Percentiles rank a stretch among this genome's conserved stretches.
These are phyloP conservation scores for Exidia glandulosa DNA, from an alignment of 768 basidiomycete species.

Conservation along the genomic window DNA sequence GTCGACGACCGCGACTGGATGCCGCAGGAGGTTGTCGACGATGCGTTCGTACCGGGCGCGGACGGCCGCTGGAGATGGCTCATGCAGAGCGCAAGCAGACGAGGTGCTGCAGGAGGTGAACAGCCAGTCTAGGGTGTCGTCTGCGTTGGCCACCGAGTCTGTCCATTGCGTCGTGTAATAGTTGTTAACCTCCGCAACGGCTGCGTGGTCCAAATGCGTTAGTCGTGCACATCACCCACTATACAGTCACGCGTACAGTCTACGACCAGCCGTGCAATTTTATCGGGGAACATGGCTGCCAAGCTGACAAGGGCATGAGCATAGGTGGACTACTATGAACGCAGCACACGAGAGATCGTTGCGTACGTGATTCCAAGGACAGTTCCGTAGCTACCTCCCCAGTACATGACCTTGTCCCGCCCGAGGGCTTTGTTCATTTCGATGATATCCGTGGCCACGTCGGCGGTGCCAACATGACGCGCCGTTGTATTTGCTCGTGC, in stretches of 20 bases:
- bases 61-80: slow-evolving; percentile 23
- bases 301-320: neutral
- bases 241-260: neutral
- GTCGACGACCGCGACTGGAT: slow-evolving; percentile 26
- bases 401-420: slow-evolving; percentile 13
- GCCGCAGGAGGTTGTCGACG: slow-evolving; percentile 19
- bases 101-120: slow-evolving; percentile 27
- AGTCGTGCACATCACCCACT: neutral
- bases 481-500: neutral
- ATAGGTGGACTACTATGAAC: no score
- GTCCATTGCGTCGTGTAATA: slow-evolving; percentile 28
- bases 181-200: slow-evolving; percentile 28
- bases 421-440: slow-evolving; percentile 8
- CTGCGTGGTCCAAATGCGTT: slow-evolving; percentile 9
- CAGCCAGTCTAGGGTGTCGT: slow-evolving; percentile 26
- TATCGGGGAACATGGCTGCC: neutral
- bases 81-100: slow-evolving; percentile 26
- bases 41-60: slow-evolving; percentile 24
- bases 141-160: slow-evolving; percentile 27
- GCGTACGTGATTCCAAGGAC: slow-evolving; percentile 21
- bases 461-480: slow-evolving; percentile 8
- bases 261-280: neutral
- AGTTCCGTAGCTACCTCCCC: slow-evolving; percentile 22
- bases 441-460: slow-evolving; percentile 13
- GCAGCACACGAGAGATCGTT: slow-evolving; percentile 21